These are phyloP conservation scores for Filobasidium floriforme DNA, from an alignment of 768 basidiomycete species.

Conservation along the genomic window DNA sequence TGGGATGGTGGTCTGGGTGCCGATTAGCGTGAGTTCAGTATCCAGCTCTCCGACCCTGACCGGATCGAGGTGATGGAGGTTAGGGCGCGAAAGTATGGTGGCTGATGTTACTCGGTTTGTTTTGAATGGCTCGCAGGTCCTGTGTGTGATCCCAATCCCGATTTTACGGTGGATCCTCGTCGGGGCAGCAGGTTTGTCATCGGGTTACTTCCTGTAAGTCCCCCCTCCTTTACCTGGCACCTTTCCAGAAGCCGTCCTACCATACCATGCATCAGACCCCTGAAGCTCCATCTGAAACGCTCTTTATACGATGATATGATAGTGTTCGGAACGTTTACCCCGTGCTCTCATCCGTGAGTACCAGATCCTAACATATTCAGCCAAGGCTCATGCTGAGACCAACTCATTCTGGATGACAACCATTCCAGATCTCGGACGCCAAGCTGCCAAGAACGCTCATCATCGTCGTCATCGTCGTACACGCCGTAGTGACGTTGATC, in stretches of 20 bases:
- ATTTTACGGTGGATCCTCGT: constrained; percentile 75
- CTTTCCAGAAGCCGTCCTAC: background rate
- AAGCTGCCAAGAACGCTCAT: constrained; percentile 75
- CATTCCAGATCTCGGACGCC: constrained; percentile 63
- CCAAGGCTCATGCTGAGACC: no score
- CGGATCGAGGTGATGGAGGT: no score
- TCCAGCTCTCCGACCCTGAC: no score
- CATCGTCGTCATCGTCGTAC: constrained; percentile 63
- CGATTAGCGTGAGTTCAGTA: constrained; percentile 30
- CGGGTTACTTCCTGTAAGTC: constrained; percentile 71
- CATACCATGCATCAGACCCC: background rate
- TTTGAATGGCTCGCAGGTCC: constrained; percentile 42
- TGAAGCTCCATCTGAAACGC: constrained; percentile 15
- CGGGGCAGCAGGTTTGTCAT: constrained; percentile 63
- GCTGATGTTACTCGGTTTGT: background rate
- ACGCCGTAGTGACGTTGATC: constrained; percentile 69
- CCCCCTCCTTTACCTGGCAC: background rate
- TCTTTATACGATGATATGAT: constrained; percentile 22
- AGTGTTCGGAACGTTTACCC: constrained; percentile 63
- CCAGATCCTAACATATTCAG: background rate
- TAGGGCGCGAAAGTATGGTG: background rate
- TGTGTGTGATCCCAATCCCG: constrained; percentile 78
- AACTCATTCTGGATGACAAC: no score
- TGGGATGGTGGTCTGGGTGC: constrained; percentile 42
- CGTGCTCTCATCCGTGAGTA: constrained; percentile 68